Evolutionary conservation across 2,329 filamentous ascomycete genomes (phyloP).

Genomic region (Fusarium compactum): DNA sequence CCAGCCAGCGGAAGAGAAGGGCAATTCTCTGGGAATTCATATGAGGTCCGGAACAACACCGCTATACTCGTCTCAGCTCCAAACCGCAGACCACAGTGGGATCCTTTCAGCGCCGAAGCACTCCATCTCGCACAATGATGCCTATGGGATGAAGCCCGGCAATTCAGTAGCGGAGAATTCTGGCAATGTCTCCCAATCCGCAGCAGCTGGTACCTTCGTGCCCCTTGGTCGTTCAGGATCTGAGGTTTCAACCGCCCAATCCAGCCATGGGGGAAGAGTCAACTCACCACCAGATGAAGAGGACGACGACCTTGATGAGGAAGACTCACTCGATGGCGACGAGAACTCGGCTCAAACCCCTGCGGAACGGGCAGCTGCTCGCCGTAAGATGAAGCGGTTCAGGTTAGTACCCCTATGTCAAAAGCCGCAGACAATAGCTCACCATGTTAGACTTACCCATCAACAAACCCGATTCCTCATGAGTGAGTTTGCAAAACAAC

Average conservation of each 20-base stretch:
- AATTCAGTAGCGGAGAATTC: conserved; percentile 6
- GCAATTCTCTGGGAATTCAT: conserved; percentile 71
- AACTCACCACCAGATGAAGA: conserved; percentile 60
- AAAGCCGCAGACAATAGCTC: conserved; percentile 46
- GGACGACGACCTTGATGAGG: conserved; percentile 66
- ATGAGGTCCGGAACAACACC: conserved; percentile 64
- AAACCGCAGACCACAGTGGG: conserved; percentile 10
- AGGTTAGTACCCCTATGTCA: conserved; percentile 63
- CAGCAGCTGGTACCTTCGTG: conserved; percentile 8
- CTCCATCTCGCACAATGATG: conserved; percentile 12
- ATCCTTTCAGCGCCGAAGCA: conserved; percentile 14
- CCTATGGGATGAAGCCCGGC: conserved; percentile 19
- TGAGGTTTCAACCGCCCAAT: conserved; percentile 50
- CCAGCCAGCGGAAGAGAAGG: conserved; percentile 53
- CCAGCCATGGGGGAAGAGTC: conserved; percentile 54
- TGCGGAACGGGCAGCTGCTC: conserved; percentile 68
- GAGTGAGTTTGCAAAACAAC: conserved; percentile 96
- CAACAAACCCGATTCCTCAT: conserved; percentile 97
- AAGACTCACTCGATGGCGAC: conserved; percentile 65
- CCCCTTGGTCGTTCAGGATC: conserved; percentile 51
- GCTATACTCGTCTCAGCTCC: conserved; percentile 13
- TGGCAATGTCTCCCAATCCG: not conserved
- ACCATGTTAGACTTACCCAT: conserved; percentile 79
- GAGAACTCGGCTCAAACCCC: conserved; percentile 61
- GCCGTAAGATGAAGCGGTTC: conserved; percentile 82